Base-by-base conservation (phyloP, 139 green algal genomes). In the Haematococcus lacustris region DNA sequence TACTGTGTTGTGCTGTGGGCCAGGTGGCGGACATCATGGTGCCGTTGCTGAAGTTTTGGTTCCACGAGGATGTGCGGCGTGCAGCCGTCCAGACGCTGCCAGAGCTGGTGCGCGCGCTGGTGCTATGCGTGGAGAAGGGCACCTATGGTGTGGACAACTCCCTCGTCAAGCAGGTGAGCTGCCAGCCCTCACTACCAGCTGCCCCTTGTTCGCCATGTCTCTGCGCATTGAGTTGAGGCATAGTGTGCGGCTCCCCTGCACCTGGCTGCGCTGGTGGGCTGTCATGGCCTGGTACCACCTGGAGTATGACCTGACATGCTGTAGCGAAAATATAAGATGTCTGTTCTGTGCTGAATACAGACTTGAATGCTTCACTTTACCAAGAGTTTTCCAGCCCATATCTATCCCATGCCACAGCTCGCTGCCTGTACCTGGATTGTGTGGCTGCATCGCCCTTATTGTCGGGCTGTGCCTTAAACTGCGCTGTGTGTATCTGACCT, bases 41-140 rank as follows among this genome's bases (percentile, higher is more conserved):
- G 37, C 92, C 92, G 1, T 85, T 98, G 65, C 83, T 96, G 35
- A 93, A 93, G 65, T 99, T 98, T 68, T 97, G 96, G 78, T 97
- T 98, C 83, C 91, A 97, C 62, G 95, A 99, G 76, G 95, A 98
- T 38, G 93, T 89, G 61, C 82, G 86, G 21, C 87, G 82, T 32
- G 82, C 85, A 28, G 87, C 88, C 9, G 75, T 88, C 26, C 73
- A 90, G 73, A 79, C 81, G 3, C 70, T 99, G 59, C 91, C 95
- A 23, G 87, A 96, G 76, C 85, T 99, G 77, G 82, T 99, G 67
- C 78, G 85, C 38, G 83, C 79, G 25, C 88, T 79, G 30, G 86
- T 90, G 68, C 39, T 84, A 26, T 91, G 88, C 17, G 68, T 90
- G 17, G 78, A 91, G 68, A 93, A 93, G 82, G 82, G 84, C 13